A percentile compares a stretch with the other conserved stretches of the same genome.
Conservation (phyloP, 108 stramenopile species). For the Schizochytrium sp. region DNA sequence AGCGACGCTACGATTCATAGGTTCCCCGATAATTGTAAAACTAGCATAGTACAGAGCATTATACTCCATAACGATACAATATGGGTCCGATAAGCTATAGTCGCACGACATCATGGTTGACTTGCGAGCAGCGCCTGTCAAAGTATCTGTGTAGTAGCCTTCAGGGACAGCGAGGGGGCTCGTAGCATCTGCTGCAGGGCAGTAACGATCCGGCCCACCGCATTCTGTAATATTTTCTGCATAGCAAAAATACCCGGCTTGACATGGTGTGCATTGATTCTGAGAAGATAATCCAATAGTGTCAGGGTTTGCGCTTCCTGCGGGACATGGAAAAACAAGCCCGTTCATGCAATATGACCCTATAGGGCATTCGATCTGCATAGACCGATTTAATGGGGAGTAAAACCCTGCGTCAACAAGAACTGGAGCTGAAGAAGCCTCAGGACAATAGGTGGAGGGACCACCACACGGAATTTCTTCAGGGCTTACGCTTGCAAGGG, state of each 20-base stretch:
- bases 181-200: conserved; percentile 47
- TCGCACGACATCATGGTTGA: conserved; percentile 65
- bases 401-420: conserved; percentile 63
- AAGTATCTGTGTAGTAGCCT: conserved; percentile 48
- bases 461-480: conserved; percentile 64
- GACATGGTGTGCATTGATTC: conserved; percentile 58
- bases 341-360: conserved; percentile 23
- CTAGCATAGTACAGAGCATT: conserved; percentile 49
- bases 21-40: conserved; percentile 63
- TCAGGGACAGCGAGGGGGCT: conserved; percentile 43
- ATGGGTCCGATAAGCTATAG: conserved; percentile 54
- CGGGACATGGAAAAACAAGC: neutral
- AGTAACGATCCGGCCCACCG: neutral
- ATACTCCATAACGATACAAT: conserved; percentile 61
- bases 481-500: conserved; percentile 64
- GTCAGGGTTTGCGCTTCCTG: conserved; percentile 55
- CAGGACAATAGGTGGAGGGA: conserved; percentile 63
- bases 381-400: neutral
- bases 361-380: neutral
- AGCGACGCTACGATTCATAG: conserved; percentile 20
- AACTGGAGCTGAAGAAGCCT: conserved; percentile 64
- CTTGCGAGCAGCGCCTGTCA: conserved; percentile 62
- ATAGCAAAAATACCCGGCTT: conserved; percentile 67
- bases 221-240: neutral
- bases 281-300: conserved; percentile 61